Percentiles rank a stretch among this genome's conserved stretches.
Evolutionary conservation across 1,284 basidiomycete species (phyloP).

Genomic region (Fomitopsis schrenkii): DNA sequence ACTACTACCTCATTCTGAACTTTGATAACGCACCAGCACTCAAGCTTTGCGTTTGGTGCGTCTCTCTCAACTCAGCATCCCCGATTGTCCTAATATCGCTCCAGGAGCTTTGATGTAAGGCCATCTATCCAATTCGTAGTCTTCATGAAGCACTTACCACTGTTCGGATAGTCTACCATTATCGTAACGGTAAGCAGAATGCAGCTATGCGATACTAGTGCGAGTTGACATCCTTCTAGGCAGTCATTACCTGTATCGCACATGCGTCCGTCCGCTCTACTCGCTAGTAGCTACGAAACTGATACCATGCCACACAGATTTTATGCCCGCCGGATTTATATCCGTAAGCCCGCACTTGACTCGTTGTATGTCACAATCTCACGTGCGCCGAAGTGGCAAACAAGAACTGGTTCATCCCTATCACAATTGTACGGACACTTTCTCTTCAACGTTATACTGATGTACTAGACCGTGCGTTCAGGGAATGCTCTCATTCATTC

Average conservation of each 20-base stretch:
- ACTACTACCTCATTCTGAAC: constrained; percentile 15
- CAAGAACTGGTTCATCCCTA: no score
- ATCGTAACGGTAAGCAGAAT: no score
- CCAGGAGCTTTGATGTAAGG: constrained; percentile 13
- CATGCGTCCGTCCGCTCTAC: constrained; percentile 4
- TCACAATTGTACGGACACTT: no score
- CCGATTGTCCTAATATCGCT: neutral
- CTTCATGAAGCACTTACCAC: no score
- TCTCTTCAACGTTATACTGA: no score
- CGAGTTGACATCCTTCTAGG: constrained; percentile 6
- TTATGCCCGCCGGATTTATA: constrained; percentile 8
- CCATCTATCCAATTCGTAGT: neutral
- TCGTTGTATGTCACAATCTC: no score
- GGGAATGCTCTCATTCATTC: no score
- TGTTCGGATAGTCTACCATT: no score
- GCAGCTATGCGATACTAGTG: constrained; percentile 1
- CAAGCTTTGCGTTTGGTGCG: constrained; percentile 8
- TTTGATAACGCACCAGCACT: constrained; percentile 8
- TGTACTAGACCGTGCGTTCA: no score
- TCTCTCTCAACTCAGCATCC: neutral
- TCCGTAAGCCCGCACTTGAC: no score
- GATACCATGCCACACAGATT: constrained; percentile 1
- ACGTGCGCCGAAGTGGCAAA: no score
- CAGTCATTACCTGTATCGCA: constrained; percentile 11
- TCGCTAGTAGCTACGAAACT: neutral